Percentiles rank a stretch among this genome's conserved stretches.
These are phyloP conservation scores for Dalbergia cultrata DNA, from an alignment of 306 rosid species.

Conservation along the genomic window DNA sequence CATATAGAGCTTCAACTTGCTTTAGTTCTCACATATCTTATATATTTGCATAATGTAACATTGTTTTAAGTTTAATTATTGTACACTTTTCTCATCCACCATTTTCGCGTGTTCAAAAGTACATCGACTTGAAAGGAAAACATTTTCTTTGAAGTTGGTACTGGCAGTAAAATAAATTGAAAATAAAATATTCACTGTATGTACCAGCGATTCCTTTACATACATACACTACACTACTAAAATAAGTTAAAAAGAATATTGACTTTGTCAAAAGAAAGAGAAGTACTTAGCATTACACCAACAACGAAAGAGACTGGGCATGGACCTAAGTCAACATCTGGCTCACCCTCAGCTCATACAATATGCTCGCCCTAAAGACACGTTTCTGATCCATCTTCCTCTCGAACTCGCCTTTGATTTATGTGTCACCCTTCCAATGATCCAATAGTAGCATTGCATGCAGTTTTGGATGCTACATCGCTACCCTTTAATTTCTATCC, in stretches of 20 bases:
- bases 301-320: constrained; percentile 23
- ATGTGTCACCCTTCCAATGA: constrained; percentile 6
- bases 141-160: background rate
- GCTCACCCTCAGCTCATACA: background rate
- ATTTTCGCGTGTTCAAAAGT: constrained; percentile 3
- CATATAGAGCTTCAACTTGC: background rate
- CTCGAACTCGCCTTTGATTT: background rate
- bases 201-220: background rate
- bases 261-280: constrained; percentile 13
- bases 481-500: background rate
- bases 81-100: background rate
- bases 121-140: background rate
- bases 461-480: background rate
- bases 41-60: background rate
- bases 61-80: background rate
- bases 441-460: background rate
- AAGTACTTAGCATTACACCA: background rate
- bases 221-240: background rate
- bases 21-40: background rate
- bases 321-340: constrained; percentile 28
- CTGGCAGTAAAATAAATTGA: background rate
- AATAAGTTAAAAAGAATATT: background rate
- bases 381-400: constrained; percentile 35
- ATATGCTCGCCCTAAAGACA: constrained; percentile 9
- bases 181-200: background rate